Conservation (phyloP, 768 basidiomycete genomes). For the Filobasidium floriforme region DNA sequence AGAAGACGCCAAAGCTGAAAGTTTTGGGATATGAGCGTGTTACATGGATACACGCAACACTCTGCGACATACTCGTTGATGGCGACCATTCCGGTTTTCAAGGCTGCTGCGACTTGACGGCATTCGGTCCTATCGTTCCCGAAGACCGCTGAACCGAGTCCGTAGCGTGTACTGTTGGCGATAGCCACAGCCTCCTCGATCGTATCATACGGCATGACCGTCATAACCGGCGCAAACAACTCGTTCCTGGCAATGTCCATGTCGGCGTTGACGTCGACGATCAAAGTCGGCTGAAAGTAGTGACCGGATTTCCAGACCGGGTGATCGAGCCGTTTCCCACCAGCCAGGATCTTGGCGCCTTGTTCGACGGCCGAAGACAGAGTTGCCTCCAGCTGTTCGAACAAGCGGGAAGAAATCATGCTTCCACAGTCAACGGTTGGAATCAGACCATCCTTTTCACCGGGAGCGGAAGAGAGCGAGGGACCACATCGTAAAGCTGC, state of each 20-base stretch:
- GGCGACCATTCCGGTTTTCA: slow-evolving; percentile 95
- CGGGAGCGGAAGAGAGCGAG: slow-evolving; percentile 52
- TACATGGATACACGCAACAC: too few relatives aligned
- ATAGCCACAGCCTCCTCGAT: slow-evolving; percentile 78
- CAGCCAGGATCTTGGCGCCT: slow-evolving; percentile 59
- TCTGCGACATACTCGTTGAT: slow-evolving; percentile 65
- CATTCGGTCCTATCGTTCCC: slow-evolving; percentile 75
- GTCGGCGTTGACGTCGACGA: slow-evolving; percentile 63
- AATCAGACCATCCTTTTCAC: slow-evolving; percentile 58
- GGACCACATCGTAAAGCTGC: slow-evolving; percentile 65
- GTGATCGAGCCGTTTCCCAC: slow-evolving; percentile 62
- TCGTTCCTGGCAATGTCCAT: slow-evolving; percentile 76
- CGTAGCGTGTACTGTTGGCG: slow-evolving; percentile 80
- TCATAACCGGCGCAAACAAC: slow-evolving; percentile 84
- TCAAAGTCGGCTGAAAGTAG: slow-evolving; percentile 80
- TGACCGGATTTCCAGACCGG: slow-evolving; percentile 62
- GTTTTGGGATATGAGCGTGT: background rate
- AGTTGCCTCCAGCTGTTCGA: slow-evolving; percentile 62
- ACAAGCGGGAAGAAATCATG: slow-evolving; percentile 71
- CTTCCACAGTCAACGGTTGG: slow-evolving; percentile 73
- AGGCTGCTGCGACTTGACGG: slow-evolving; percentile 64
- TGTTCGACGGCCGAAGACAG: slow-evolving; percentile 60
- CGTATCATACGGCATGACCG: slow-evolving; percentile 73
- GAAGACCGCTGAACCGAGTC: slow-evolving; percentile 89
- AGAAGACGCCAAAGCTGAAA: slow-evolving; percentile 43